Conservation (phyloP, 495 filamentous ascomycete genomes). For the Annulohypoxylon bovei region DNA sequence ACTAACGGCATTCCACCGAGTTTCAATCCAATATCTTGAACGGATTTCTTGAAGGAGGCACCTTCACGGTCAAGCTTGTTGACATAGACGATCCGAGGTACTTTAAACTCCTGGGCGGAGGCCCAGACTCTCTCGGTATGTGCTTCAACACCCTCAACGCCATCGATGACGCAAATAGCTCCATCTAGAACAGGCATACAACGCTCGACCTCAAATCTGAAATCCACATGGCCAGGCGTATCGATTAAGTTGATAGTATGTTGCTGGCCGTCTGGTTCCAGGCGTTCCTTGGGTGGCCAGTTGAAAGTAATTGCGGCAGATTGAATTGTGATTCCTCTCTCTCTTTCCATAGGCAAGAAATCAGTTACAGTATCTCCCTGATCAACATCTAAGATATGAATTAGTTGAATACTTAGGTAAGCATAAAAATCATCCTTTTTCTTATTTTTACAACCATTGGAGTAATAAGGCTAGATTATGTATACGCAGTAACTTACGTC, state of each 20-base stretch:
- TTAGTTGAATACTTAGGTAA: conserved; percentile 17
- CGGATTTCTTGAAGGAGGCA: conserved; percentile 85
- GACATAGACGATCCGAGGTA: conserved; percentile 87
- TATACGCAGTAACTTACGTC: conserved; percentile 63
- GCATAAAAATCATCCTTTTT: too few species aligned
- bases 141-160: conserved; percentile 96
- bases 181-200: conserved; percentile 94
- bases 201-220: conserved; percentile 96
- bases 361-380: conserved; percentile 98
- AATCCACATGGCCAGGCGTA: conserved; percentile 97
- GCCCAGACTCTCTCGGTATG: conserved; percentile 98
- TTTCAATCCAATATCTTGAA: conserved; percentile 82
- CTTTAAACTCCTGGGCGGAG: conserved; percentile 84
- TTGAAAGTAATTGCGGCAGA: conserved; percentile 95
- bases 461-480: background rate
- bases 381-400: conserved; percentile 77
- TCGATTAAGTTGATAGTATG: conserved; percentile 90
- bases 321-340: conserved; percentile 96
- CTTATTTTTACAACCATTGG: background rate
- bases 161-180: conserved; percentile 94
- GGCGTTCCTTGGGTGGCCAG: conserved; percentile 66
- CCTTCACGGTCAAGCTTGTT: conserved; percentile 98
- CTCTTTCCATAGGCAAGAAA: conserved; percentile 93
- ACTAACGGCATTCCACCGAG: conserved; percentile 87
- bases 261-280: conserved; percentile 51